Evolutionary conservation across 1,284 basidiomycete species (phyloP), one percentile per base, ranked within the genome.

Genomic region (Microbotryum scabiosae): DNA sequence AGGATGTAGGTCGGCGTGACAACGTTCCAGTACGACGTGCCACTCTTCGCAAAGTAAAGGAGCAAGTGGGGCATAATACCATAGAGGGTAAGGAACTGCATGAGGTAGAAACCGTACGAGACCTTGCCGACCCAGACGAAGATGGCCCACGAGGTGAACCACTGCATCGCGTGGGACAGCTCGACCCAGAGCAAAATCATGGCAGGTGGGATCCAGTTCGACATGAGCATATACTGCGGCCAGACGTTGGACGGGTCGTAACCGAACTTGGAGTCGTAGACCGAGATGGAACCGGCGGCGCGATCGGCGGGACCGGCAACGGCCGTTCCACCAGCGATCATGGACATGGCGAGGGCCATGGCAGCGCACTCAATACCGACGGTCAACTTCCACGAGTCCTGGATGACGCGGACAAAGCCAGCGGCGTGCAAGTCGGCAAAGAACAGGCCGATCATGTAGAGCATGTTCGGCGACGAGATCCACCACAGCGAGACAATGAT

Each of bases 51-150:
- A 65, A 75, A 75, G 68, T 73, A 63, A 54, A 76, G 70, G 59
- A 75, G 67, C 58, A 77, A 57, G 58, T 73, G 71, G 16, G 76
- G 76, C 74, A 76, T 75, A 66, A 77, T 64, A 53, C 71, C 70
- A 63, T 76, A 77, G 54, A 77, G 70, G 58, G 73, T 72, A 58
- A 75, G 70, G 73, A 76, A 76, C 69, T 77, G 76, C 69, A 75
- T 75, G 44, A 76, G 71, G 68, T 76, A 76, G 71, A 77, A 76
- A 12, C 76, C 76, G 64, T 76, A 75, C 44, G 75, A 76, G 28
- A 76, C 71, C 56, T 76, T 75, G 50, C 76, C 76, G 52, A 76
- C 66, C 70, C 74, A 75, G 67, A 72, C 72, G 67, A 77, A 76
- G 48, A 75, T 52, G 28, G 66, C 65, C 73, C 75, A 76, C 23